These are phyloP conservation scores for Wallacemonas sp. DNA, from an alignment of 208 protist species.

Conservation along the genomic window DNA sequence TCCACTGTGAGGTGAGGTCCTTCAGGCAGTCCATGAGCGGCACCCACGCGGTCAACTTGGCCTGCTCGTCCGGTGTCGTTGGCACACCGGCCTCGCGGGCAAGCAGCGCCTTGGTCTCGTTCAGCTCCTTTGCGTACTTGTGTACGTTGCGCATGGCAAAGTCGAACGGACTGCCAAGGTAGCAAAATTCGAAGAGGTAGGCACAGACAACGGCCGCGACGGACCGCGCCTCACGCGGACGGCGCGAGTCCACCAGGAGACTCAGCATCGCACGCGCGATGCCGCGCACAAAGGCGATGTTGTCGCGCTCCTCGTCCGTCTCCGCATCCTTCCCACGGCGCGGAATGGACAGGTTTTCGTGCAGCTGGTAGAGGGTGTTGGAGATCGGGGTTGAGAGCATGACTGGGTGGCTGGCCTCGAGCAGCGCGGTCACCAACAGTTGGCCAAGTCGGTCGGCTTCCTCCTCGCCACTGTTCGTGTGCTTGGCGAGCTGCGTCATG, in stretches of 20 bases:
- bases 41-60: slow-evolving; percentile 59
- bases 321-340: slow-evolving; percentile 14
- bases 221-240: slow-evolving; percentile 48
- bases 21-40: slow-evolving; percentile 69
- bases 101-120: slow-evolving; percentile 33
- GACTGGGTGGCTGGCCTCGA: slow-evolving; percentile 34
- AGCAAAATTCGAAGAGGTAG: slow-evolving; percentile 77
- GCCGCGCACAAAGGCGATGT: slow-evolving; percentile 35
- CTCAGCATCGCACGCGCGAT: slow-evolving; percentile 59
- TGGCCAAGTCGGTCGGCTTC: slow-evolving; percentile 40
- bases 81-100: slow-evolving; percentile 35
- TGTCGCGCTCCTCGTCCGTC: slow-evolving; percentile 16
- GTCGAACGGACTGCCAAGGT: slow-evolving; percentile 65
- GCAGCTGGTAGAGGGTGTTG: slow-evolving; percentile 50
- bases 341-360: slow-evolving; percentile 52
- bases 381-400: slow-evolving; percentile 58
- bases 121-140: slow-evolving; percentile 29
- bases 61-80: slow-evolving; percentile 37
- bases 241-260: slow-evolving; percentile 49
- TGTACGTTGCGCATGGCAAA: slow-evolving; percentile 48
- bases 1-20: slow-evolving; percentile 64
- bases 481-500: slow-evolving; percentile 43
- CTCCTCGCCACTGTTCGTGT: slow-evolving; percentile 35
- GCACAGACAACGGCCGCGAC: slow-evolving; percentile 66
- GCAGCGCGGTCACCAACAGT: slow-evolving; percentile 37